Conservation (phyloP, 805 yeast species). For the Saccharomycopsis olivae region DNA sequence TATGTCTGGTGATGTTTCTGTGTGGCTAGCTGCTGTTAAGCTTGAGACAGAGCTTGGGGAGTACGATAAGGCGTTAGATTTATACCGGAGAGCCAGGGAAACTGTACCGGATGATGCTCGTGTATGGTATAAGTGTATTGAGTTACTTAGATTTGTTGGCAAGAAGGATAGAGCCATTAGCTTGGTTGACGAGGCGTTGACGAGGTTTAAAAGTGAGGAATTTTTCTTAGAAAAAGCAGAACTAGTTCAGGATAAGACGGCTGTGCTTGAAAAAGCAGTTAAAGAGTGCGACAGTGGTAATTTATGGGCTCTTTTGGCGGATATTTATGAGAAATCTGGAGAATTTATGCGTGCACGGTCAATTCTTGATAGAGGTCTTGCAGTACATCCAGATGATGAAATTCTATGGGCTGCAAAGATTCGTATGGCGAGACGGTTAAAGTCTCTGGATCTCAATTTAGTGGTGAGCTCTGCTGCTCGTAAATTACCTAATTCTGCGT, state of each 20-base stretch:
- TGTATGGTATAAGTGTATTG: conserved; percentile 53
- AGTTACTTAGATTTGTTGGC: conserved; percentile 34
- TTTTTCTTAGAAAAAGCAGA: conserved; percentile 58
- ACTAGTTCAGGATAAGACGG: conserved; percentile 33
- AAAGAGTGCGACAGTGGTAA: conserved; percentile 31
- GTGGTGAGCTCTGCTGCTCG: too few relatives aligned
- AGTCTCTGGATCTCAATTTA: too few relatives aligned
- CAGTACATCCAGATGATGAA: conserved; percentile 39
- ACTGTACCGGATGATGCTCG: conserved; percentile 26
- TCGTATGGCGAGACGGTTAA: too few relatives aligned
- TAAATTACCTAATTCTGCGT: conserved; percentile 46
- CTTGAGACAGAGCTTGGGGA: conserved; percentile 39
- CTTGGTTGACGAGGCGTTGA: conserved; percentile 37
- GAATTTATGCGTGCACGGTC: conserved; percentile 50
- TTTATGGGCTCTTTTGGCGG: conserved; percentile 48
- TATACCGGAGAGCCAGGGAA: conserved; percentile 31
- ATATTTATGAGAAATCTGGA: conserved; percentile 28
- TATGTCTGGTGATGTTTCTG: conserved; percentile 37
- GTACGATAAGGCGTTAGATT: conserved; percentile 25
- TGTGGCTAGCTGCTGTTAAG: conserved; percentile 68
- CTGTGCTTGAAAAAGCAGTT: conserved; percentile 39
- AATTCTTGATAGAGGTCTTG: conserved; percentile 53
- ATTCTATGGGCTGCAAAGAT: conserved; percentile 47
- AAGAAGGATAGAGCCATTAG: conserved; percentile 29
- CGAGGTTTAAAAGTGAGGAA: conserved; percentile 37